Conservation (phyloP, 116 monocot species). For the Posidonia oceanica region DNA sequence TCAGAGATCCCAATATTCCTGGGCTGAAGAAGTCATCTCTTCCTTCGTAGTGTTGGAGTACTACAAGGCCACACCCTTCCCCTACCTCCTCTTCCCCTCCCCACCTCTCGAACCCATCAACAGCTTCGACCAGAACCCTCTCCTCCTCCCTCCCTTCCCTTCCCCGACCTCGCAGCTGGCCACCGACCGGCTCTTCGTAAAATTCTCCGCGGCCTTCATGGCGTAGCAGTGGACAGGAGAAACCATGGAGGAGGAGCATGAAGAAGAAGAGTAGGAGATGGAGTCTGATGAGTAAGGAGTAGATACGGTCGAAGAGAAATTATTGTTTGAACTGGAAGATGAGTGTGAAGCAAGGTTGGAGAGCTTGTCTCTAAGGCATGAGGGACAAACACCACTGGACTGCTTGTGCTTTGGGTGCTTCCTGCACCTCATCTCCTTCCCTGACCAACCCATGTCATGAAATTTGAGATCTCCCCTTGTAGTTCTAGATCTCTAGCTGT, state of each 20-base stretch:
- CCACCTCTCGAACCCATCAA: no score
- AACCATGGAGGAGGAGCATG: slow-evolving; percentile 1
- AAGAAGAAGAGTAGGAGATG: slow-evolving; percentile 5
- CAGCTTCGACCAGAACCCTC: no score
- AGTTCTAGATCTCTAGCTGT: not conserved
- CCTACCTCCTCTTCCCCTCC: no score
- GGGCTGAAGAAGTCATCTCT: no score
- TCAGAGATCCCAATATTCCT: no score
- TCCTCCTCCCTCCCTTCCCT: no score
- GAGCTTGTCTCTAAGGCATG: slow-evolving; percentile 17
- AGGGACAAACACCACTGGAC: slow-evolving; percentile 19
- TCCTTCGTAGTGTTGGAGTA: no score
- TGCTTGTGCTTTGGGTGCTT: slow-evolving; percentile 22
- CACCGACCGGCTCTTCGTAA: no score
- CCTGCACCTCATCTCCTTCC: slow-evolving; percentile 16
- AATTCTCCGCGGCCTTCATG: no score
- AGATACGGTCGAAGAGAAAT: not conserved
- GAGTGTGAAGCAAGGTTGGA: not conserved
- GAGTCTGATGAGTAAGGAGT: not conserved
- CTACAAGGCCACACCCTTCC: no score
- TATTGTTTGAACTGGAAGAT: not conserved
- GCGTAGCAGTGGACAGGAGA: slow-evolving; percentile 9
- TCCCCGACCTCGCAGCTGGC: no score
- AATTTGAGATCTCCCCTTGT: not conserved
- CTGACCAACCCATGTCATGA: slow-evolving; percentile 6